A percentile compares a stretch with the other conserved stretches of the same genome.
phyloP scores from a whole-genome alignment of 768 basidiomycete species.

The Cyclocybe aegerita region DNA sequence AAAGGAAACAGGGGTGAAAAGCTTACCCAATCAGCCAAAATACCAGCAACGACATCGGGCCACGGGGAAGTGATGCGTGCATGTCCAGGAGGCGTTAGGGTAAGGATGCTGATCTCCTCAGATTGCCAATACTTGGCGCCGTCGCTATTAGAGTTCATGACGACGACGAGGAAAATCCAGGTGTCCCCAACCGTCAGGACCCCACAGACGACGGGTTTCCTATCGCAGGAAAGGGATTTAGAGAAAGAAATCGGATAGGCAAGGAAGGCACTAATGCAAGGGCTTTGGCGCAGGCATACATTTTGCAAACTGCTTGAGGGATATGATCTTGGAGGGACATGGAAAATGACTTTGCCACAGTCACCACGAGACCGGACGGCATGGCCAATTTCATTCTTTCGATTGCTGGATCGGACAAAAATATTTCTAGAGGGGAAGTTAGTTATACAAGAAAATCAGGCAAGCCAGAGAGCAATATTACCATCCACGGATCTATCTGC shows the following conservation, averaged over 20 bases:
- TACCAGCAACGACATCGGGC: constrained; percentile 21
- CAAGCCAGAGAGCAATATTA: too few species aligned
- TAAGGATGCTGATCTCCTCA: constrained; percentile 2
- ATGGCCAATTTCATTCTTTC: too few species aligned
- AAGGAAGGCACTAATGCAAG: constrained; percentile 14
- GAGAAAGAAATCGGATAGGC: constrained; percentile 4
- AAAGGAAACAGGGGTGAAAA: not conserved
- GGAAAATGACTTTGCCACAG: constrained; percentile 8
- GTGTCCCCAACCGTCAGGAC: constrained; percentile 23
- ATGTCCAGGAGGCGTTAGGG: constrained; percentile 3
- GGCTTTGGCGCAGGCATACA: constrained; percentile 18
- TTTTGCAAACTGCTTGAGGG: constrained; percentile 15
- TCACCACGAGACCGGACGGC: too few species aligned
- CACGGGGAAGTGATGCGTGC: constrained; percentile 6
- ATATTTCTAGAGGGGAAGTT: too few species aligned
- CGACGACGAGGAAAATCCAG: constrained; percentile 22
- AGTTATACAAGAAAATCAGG: too few species aligned
- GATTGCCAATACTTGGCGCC: constrained; percentile 18
- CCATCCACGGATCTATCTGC: not conserved
- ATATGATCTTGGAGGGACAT: constrained; percentile 10
- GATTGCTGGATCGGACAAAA: too few species aligned
- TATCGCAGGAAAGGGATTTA: constrained; percentile 10
- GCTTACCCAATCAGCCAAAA: constrained; percentile 21
- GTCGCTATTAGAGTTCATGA: constrained; percentile 14
- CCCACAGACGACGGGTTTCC: constrained; percentile 21